Percentiles rank a stretch among this genome's conserved stretches.
Evolutionary conservation across 2,329 filamentous ascomycete species (phyloP).

Genomic region (Aaosphaeria pasadenensis): DNA sequence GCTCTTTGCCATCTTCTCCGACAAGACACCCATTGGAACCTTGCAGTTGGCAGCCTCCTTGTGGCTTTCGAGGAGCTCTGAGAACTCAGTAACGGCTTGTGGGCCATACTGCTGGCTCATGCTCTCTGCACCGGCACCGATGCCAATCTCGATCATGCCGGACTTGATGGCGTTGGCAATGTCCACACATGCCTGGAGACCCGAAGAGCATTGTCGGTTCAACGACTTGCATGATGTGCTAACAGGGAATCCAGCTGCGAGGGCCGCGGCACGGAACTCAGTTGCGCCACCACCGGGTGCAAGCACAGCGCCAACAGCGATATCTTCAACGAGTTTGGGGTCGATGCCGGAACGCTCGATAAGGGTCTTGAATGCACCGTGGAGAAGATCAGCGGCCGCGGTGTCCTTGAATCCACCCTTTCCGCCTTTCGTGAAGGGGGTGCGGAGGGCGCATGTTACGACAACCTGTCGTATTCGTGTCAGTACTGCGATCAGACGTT

Average conservation of each 20-base stretch:
- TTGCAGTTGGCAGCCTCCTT: conserved; percentile 91
- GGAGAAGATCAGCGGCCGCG: conserved; percentile 77
- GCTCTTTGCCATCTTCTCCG: conserved; percentile 92
- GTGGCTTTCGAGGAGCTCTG: conserved; percentile 78
- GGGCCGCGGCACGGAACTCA: conserved; percentile 88
- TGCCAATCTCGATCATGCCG: conserved; percentile 93
- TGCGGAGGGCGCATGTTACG: conserved; percentile 87
- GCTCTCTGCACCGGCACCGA: conserved; percentile 94
- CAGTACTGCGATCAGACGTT: not conserved
- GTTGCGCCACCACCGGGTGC: conserved; percentile 92
- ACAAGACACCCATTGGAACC: conserved; percentile 92
- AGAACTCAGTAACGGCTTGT: conserved; percentile 86
- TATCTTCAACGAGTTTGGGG: conserved; percentile 83
- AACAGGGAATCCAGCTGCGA: conserved; percentile 88
- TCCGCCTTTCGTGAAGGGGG: conserved; percentile 87
- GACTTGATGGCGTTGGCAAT: conserved; percentile 87
- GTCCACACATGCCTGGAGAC: conserved; percentile 88
- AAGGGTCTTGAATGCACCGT: conserved; percentile 76
- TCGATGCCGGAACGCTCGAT: conserved; percentile 86
- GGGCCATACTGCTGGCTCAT: conserved; percentile 94
- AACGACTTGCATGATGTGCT: conserved; percentile 79
- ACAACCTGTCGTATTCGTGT: conserved; percentile 56
- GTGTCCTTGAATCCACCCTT: conserved; percentile 97
- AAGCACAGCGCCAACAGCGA: conserved; percentile 87
- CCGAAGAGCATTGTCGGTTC: conserved; percentile 93